Percentiles rank a stretch among this genome's conserved stretches.
phyloP scores from a whole-genome alignment of 345 rosid genomes.

The Cardamine resedifolia region DNA sequence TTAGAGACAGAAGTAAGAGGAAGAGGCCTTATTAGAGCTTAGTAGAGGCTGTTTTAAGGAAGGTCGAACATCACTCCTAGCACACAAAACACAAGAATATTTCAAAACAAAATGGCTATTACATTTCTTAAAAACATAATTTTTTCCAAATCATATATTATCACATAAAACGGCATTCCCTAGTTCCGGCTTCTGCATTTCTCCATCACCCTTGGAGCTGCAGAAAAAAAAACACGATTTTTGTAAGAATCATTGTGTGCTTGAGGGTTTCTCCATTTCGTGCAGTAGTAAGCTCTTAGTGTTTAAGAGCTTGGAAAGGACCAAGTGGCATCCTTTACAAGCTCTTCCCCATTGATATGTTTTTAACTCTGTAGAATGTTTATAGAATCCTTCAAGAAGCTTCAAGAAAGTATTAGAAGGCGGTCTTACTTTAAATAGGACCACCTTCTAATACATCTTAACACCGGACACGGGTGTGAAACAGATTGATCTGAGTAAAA shows the following conservation, averaged over 20 bases:
- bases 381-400: slow-evolving; percentile 6
- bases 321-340: not conserved
- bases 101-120: slow-evolving; percentile 32
- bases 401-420: too few species aligned
- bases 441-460: not conserved
- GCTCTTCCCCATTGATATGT: not conserved
- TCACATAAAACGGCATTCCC: slow-evolving; percentile 6
- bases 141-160: slow-evolving; percentile 11
- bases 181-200: slow-evolving; percentile 54
- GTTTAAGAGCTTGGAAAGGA: slow-evolving; percentile 22
- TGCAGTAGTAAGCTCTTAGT: not conserved
- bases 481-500: slow-evolving; percentile 9
- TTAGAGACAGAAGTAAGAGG: slow-evolving; percentile 23
- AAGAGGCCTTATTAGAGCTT: slow-evolving; percentile 38
- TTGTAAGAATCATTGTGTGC: not conserved
- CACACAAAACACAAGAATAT: slow-evolving; percentile 26
- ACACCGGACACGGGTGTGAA: not conserved
- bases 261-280: not conserved
- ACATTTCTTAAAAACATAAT: slow-evolving; percentile 24
- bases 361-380: not conserved
- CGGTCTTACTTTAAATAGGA: too few species aligned
- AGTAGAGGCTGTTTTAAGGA: slow-evolving; percentile 25
- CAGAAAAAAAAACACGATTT: slow-evolving; percentile 3
- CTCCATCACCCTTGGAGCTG: slow-evolving; percentile 78
- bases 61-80: slow-evolving; percentile 29